Base-by-base conservation (phyloP, 2,329 filamentous ascomycete species). In the Diaporthe australafricana region DNA sequence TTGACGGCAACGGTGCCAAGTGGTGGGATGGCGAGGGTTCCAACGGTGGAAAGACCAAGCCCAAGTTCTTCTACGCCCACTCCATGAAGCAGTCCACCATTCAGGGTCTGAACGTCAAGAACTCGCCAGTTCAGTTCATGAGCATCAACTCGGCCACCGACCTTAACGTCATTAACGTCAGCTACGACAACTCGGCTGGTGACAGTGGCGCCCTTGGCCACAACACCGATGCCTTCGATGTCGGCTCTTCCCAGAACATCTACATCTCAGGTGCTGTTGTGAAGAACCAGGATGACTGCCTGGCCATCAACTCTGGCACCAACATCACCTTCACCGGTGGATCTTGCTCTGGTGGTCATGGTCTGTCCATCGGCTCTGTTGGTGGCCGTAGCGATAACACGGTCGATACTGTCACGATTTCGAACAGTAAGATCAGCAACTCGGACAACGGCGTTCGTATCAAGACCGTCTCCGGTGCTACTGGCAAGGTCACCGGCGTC, bases 231-330 rank as follows among this genome's bases (percentile, higher is more conserved):
- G 89, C 83, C 1, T 91, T 90, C 74, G 88, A 90, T 68, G 84
- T 91, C 57, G 86, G 87, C 56, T 81, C 78, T 47, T 88, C 84
- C 40, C 81, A 77, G n/a, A 83, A 83, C 40, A 82, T 90, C 27
- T 83, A 80, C 70, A 90, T 91, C 74, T 82, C 82, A 14, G 85
- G 85, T 32, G 87, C 87, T 32, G 84, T 81, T 25, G 83, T 91
- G 71, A 84, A 88, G 77, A 90, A 90, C 81, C 89, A 91, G 79
- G 89, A 91, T 69, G 89, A 91, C 75, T 91, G 89, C 74, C 81
- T 91, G 9, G 88, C 89, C 25, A 77, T 88, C 74, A 91, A 90
- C 82, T 88, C 86, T 2, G 86, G 85, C 7, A 83, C 80, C 27
- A 81, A 86, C 77, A 87, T 87, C 72, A 83, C 81, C 63, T 87